A percentile compares a stretch with the other conserved stretches of the same genome.
Conservation (phyloP, 169 alveolate genomes). For the Plasmodium blacklocki region DNA sequence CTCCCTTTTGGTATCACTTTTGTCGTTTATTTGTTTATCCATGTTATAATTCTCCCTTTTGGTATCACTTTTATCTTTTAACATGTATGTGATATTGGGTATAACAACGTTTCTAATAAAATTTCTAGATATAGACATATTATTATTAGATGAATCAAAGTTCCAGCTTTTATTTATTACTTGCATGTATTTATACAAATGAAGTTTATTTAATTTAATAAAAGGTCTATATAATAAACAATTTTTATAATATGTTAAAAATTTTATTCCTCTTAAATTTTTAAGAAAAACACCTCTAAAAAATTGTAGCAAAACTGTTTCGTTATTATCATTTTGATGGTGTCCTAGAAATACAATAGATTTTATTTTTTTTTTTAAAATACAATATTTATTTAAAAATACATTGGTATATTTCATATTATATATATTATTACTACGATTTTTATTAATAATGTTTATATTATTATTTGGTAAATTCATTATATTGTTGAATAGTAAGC, state of each 20-base stretch:
- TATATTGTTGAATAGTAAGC: no score
- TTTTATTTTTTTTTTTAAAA: not conserved
- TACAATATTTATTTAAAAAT: no score
- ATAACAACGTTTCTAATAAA: slow-evolving; percentile 36
- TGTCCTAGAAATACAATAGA: slow-evolving; percentile 52
- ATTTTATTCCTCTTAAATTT: slow-evolving; percentile 52
- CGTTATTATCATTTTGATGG: slow-evolving; percentile 55
- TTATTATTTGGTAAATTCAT: no score
- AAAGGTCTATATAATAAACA: slow-evolving; percentile 65
- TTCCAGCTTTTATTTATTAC: slow-evolving; percentile 34
- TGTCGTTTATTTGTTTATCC: not conserved
- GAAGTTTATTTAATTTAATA: slow-evolving; percentile 37
- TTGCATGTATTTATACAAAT: slow-evolving; percentile 29
- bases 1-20: no score
- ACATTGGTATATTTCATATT: no score
- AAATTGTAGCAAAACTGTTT: slow-evolving; percentile 43
- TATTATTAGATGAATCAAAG: slow-evolving; percentile 47
- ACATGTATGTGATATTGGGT: slow-evolving; percentile 31
- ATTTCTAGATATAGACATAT: slow-evolving; percentile 22
- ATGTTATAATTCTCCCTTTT: no score
- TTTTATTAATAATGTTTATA: not conserved
- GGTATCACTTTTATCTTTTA: not conserved
- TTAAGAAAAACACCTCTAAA: slow-evolving; percentile 65
- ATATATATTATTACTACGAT: no score
- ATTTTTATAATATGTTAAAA: slow-evolving; percentile 25